Evolutionary conservation across 768 basidiomycete genomes (phyloP).

Genomic region (Kwoniella dendrophila): DNA sequence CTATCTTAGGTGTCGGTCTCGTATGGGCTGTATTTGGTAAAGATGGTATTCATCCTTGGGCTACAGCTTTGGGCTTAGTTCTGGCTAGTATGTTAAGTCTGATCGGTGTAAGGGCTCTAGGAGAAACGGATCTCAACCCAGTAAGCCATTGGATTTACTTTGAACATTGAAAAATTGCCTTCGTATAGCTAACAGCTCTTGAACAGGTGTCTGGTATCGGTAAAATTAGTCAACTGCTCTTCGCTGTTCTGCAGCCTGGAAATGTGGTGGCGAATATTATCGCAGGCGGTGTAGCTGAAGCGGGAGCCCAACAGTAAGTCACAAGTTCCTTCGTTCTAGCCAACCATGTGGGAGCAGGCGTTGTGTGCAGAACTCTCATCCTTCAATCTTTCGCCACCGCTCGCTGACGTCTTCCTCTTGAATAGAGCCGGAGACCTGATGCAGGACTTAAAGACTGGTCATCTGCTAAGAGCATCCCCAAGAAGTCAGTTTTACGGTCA

Average conservation of each 20-base stretch:
- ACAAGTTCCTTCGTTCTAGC: not conserved
- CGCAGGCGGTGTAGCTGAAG: slow-evolving; percentile 86
- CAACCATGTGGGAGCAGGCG: not conserved
- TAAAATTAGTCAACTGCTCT: slow-evolving; percentile 90
- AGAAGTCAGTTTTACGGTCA: slow-evolving; percentile 90
- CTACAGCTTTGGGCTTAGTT: slow-evolving; percentile 78
- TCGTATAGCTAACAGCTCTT: not conserved
- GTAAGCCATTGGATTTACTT: slow-evolving; percentile 35
- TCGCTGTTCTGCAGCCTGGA: slow-evolving; percentile 90
- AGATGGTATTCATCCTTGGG: slow-evolving; percentile 94
- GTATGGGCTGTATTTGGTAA: slow-evolving; percentile 88
- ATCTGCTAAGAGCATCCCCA: slow-evolving; percentile 86
- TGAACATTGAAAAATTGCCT: not conserved
- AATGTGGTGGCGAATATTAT: slow-evolving; percentile 98
- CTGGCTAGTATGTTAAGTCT: slow-evolving; percentile 82
- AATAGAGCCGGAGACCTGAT: slow-evolving; percentile 90
- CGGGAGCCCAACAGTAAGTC: slow-evolving; percentile 44
- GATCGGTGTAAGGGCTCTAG: slow-evolving; percentile 88
- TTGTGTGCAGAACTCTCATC: not conserved
- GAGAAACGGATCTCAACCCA: slow-evolving; percentile 82
- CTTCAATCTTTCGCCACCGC: not conserved
- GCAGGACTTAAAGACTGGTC: slow-evolving; percentile 98
- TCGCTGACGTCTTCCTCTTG: not conserved
- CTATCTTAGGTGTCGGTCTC: slow-evolving; percentile 70
- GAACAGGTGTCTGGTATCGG: slow-evolving; percentile 69